These are phyloP conservation scores for Tuber indicum DNA, from an alignment of 495 filamentous ascomycete genomes.

Conservation along the genomic window DNA sequence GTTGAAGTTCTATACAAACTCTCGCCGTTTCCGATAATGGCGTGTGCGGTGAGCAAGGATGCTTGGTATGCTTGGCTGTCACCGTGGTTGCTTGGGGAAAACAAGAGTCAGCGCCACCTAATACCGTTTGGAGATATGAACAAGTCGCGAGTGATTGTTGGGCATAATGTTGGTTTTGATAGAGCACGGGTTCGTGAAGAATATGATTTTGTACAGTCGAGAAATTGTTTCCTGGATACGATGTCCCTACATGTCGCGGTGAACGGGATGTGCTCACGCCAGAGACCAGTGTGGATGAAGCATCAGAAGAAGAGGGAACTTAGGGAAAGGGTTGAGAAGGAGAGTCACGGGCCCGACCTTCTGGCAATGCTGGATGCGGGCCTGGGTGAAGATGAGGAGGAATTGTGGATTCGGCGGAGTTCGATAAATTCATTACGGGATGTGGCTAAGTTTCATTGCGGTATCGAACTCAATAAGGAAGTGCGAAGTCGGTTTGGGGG, in stretches of 20 bases:
- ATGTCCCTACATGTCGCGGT: conserved; percentile 98
- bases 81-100: conserved; percentile 85
- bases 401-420: conserved; percentile 89
- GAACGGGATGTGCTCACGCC: conserved; percentile 97
- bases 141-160: conserved; percentile 68
- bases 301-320: conserved; percentile 83
- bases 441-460: conserved; percentile 93
- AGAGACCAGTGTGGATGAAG: conserved; percentile 94
- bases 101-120: conserved; percentile 67
- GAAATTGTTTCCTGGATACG: conserved; percentile 87
- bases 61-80: conserved; percentile 98
- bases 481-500: conserved; percentile 82
- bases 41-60: conserved; percentile 76
- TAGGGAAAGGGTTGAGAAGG: conserved; percentile 68
- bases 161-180: conserved; percentile 96
- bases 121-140: conserved; percentile 74
- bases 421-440: conserved; percentile 93
- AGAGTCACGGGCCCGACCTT: conserved; percentile 49
- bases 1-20: conserved; percentile 96
- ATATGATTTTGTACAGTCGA: conserved; percentile 72
- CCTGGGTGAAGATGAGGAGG: conserved; percentile 71
- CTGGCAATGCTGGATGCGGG: neutral
- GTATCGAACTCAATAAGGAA: conserved; percentile 84
- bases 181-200: conserved; percentile 82
- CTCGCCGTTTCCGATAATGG: conserved; percentile 89